Conservation (phyloP, 2,329 filamentous ascomycete species). For the Botrytis pseudocinerea region DNA sequence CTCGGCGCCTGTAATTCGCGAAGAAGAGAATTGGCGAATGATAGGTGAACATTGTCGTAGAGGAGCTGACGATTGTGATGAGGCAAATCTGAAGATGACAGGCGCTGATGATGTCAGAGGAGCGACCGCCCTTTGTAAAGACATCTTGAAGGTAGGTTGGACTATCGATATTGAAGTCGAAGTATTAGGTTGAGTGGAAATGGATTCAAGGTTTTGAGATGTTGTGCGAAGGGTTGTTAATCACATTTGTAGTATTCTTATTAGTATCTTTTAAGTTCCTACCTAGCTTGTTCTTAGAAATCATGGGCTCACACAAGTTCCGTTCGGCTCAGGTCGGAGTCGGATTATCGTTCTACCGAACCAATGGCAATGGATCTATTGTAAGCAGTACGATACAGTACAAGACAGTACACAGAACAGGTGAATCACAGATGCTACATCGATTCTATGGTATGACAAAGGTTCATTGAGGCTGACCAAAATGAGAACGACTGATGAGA, state of each 20-base stretch:
- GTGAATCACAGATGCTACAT: not conserved
- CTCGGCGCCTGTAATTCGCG: conserved; percentile 46
- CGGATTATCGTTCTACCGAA: conserved; percentile 18
- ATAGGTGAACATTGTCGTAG: conserved; percentile 45
- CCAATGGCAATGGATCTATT: conserved; percentile 14
- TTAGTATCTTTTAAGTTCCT: not conserved
- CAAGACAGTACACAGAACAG: too few relatives aligned
- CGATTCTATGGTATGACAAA: not conserved
- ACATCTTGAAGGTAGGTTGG: conserved; percentile 30
- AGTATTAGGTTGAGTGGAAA: not conserved
- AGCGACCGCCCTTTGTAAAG: conserved; percentile 35
- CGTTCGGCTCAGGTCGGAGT: conserved; percentile 7
- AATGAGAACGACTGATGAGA: not conserved
- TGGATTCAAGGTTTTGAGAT: not conserved
- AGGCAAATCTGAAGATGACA: conserved; percentile 38
- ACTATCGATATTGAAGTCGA: not conserved
- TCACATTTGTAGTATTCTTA: conserved; percentile 14
- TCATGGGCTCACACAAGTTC: conserved; percentile 19
- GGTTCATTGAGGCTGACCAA: not conserved
- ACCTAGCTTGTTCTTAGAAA: conserved; percentile 18
- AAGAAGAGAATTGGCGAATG: conserved; percentile 50
- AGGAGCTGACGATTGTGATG: conserved; percentile 38
- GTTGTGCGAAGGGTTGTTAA: not conserved
- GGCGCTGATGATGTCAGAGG: conserved; percentile 39
- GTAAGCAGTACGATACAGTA: conserved; percentile 21